These are phyloP conservation scores for Glycine latifolia DNA, from an alignment of 306 rosid species.

Conservation along the genomic window DNA sequence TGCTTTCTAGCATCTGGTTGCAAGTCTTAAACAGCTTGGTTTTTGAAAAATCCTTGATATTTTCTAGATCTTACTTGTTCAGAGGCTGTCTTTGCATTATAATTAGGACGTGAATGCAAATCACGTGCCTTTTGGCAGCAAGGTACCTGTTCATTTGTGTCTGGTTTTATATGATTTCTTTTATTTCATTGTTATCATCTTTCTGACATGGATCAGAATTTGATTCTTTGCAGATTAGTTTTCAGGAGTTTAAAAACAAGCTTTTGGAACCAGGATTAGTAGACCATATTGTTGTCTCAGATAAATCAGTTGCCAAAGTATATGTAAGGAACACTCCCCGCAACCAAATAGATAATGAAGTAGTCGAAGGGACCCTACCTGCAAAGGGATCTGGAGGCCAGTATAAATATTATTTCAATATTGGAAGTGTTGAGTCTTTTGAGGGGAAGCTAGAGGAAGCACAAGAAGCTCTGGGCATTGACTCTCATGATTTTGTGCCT, in stretches of 20 bases:
- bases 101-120: neutral
- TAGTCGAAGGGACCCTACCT: constrained; percentile 65
- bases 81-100: constrained; percentile 32
- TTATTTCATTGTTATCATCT: constrained; percentile 10
- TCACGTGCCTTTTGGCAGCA: constrained; percentile 18
- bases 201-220: constrained; percentile 38
- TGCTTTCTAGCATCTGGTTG: constrained; percentile 27
- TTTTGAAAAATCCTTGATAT: constrained; percentile 26
- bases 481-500: constrained; percentile 86
- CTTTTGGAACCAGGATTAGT: constrained; percentile 95
- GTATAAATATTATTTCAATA: constrained; percentile 82
- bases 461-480: constrained; percentile 83
- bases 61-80: constrained; percentile 19
- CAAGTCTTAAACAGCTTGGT: constrained; percentile 29
- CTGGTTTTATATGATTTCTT: constrained; percentile 34
- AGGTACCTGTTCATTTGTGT: constrained; percentile 13
- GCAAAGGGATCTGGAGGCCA: constrained; percentile 64
- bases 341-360: constrained; percentile 67
- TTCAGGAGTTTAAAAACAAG: constrained; percentile 94
- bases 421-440: constrained; percentile 93
- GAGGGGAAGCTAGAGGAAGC: constrained; percentile 98
- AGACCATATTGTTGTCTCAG: constrained; percentile 85
- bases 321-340: constrained; percentile 74
- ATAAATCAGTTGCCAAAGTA: constrained; percentile 94
- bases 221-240: constrained; percentile 80